Conservation (phyloP, 257 asterid species). For the Thymus mandschuricus region DNA sequence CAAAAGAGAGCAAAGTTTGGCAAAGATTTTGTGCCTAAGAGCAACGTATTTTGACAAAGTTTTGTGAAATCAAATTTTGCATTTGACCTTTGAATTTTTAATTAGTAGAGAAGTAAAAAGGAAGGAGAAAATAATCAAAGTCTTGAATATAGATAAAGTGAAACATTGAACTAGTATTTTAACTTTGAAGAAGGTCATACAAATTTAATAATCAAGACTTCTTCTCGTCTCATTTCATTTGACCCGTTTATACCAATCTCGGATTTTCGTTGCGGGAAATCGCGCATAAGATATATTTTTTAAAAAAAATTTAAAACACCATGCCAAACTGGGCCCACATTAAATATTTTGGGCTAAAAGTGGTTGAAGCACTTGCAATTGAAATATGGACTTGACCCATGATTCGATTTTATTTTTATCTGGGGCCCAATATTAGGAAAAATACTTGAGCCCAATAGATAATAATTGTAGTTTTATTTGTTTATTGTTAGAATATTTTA, state of each 20-base stretch:
- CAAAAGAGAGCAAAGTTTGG: constrained; percentile 25
- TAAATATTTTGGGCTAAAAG: neutral
- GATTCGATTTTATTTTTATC: neutral
- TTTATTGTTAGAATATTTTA: too few species aligned
- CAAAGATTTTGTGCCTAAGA: constrained; percentile 33
- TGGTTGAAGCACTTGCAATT: neutral
- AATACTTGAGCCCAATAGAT: neutral
- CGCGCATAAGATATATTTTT: neutral
- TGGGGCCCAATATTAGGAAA: neutral
- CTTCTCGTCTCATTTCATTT: too few species aligned
- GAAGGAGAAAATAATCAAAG: neutral
- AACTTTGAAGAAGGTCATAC: too few species aligned
- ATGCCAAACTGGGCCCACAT: neutral
- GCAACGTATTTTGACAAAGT: constrained; percentile 37
- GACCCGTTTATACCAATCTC: neutral
- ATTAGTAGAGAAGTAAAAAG: neutral
- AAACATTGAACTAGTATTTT: neutral
- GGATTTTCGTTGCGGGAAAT: neutral
- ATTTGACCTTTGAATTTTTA: neutral
- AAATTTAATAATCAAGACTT: too few species aligned
- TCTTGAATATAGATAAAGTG: neutral
- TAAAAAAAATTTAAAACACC: neutral
- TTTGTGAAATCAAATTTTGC: neutral
- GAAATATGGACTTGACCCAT: neutral
- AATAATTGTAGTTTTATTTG: neutral